phyloP scores from a whole-genome alignment of 345 rosid genomes.

The Heritiera littoralis region DNA sequence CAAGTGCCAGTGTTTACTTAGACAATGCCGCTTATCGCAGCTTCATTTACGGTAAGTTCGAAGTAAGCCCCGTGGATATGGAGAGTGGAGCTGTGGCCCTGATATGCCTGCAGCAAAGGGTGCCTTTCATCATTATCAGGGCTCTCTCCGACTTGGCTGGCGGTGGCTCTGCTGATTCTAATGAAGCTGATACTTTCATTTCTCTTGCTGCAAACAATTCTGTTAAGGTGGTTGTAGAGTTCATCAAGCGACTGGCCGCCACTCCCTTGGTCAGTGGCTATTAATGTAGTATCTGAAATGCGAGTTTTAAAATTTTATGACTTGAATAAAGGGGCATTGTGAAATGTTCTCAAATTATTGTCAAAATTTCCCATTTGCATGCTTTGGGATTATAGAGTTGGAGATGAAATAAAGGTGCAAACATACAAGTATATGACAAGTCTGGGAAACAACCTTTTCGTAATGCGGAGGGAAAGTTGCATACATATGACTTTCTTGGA shows the following conservation, averaged over 20 bases:
- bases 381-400: background rate
- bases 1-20: slow-evolving; percentile 16
- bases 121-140: slow-evolving; percentile 27
- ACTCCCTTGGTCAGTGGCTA: background rate
- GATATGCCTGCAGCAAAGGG: slow-evolving; percentile 21
- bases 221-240: background rate
- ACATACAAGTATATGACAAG: too few relatives aligned
- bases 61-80: slow-evolving; percentile 27
- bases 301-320: background rate
- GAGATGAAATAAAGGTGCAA: too few relatives aligned
- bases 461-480: too few relatives aligned
- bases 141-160: slow-evolving; percentile 29
- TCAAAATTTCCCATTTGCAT: background rate
- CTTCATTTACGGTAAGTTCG: slow-evolving; percentile 17
- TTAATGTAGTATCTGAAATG: background rate
- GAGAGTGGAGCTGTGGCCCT: slow-evolving; percentile 26
- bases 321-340: background rate
- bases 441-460: too few relatives aligned
- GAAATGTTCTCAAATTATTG: background rate
- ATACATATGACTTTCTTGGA: too few relatives aligned
- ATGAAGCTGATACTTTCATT: slow-evolving; percentile 12
- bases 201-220: slow-evolving; percentile 17
- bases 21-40: slow-evolving; percentile 26
- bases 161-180: slow-evolving; percentile 24
- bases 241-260: background rate